phyloP scores from a whole-genome alignment of 2,329 filamentous ascomycete species.

The Graphium sp. region DNA sequence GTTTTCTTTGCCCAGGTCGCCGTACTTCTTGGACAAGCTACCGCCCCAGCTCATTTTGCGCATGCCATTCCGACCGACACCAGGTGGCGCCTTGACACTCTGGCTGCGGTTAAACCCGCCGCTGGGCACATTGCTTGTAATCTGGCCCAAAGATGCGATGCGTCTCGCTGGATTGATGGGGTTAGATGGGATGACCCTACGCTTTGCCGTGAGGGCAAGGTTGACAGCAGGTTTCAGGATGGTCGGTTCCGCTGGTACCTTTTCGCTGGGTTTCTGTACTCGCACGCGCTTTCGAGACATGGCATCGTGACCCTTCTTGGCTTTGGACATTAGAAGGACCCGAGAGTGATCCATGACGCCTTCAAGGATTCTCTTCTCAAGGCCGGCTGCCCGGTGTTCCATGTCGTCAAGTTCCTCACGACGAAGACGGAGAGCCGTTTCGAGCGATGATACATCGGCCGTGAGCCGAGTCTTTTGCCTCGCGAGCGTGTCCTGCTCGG shows the following conservation, averaged over 20 bases:
- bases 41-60: conserved; percentile 59
- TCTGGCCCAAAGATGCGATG: conserved; percentile 82
- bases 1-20: conserved; percentile 46
- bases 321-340: conserved; percentile 63
- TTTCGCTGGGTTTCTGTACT: conserved; percentile 21
- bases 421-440: conserved; percentile 76
- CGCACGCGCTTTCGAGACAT: conserved; percentile 44
- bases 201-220: conserved; percentile 36
- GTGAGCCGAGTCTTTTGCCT: conserved; percentile 65
- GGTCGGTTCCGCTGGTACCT: conserved; percentile 9
- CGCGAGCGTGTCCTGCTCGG: conserved; percentile 58
- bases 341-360: conserved; percentile 94
- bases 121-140: conserved; percentile 54
- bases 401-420: conserved; percentile 84
- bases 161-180: conserved; percentile 48
- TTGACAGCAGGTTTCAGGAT: conserved; percentile 22
- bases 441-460: conserved; percentile 77
- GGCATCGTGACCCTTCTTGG: conserved; percentile 29
- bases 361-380: conserved; percentile 86
- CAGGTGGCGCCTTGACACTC: conserved; percentile 49
- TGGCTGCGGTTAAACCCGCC: conserved; percentile 60
- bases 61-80: conserved; percentile 17
- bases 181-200: conserved; percentile 25
- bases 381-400: conserved; percentile 71
- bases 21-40: conserved; percentile 25